These are phyloP conservation scores for Echium plantagineum DNA, from an alignment of 257 asterid genomes.

Conservation along the genomic window DNA sequence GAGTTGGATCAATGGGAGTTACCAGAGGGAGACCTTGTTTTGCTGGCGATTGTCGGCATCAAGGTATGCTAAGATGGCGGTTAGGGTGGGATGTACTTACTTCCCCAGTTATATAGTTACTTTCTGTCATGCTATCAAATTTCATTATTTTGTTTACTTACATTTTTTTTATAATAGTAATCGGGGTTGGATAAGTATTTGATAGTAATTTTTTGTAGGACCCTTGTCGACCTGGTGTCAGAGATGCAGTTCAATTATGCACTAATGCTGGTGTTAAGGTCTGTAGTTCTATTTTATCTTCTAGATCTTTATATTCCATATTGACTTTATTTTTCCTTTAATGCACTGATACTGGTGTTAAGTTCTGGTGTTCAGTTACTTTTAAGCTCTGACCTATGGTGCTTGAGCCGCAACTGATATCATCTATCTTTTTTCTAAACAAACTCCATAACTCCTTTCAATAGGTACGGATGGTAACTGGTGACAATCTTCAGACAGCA, in stretches of 20 bases:
- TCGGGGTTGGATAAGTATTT: not conserved
- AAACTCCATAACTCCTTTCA: not conserved
- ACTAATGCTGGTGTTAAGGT: conserved; percentile 86
- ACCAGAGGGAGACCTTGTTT: conserved; percentile 72
- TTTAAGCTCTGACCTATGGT: not conserved
- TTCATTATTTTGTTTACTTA: not conserved
- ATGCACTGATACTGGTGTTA: no score
- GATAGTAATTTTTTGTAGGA: conserved; percentile 36
- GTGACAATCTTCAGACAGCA: conserved; percentile 90
- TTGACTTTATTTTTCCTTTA: not conserved
- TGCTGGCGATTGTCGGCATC: conserved; percentile 86
- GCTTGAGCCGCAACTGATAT: not conserved
- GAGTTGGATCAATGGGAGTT: conserved; percentile 68
- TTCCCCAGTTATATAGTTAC: no score
- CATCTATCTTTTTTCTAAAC: not conserved
- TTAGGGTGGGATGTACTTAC: no score
- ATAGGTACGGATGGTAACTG: conserved; percentile 97
- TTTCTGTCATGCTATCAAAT: no score
- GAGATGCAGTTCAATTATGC: conserved; percentile 73
- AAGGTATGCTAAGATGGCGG: conserved; percentile 34
- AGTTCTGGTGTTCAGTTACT: no score
- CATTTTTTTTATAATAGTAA: not conserved
- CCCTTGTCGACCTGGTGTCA: conserved; percentile 86
- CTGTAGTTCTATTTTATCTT: not conserved
- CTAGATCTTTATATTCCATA: not conserved